phyloP scores from a whole-genome alignment of 2,329 filamentous ascomycete species.

The Fusarium zealandicum region DNA sequence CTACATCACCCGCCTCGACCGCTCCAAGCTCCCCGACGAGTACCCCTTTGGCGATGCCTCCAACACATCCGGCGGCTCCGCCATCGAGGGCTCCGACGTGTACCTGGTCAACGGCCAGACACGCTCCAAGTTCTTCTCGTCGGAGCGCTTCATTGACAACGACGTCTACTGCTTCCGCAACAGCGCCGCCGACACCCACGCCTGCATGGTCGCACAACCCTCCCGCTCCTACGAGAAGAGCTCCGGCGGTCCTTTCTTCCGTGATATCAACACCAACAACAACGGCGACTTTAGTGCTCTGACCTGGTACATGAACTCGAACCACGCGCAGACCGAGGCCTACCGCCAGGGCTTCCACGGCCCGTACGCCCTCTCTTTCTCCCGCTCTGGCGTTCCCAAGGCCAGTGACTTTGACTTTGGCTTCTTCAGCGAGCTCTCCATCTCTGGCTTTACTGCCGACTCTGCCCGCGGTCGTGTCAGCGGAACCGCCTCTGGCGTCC shows the following conservation, averaged over 20 bases:
- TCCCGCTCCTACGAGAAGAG: slow-evolving; percentile 61
- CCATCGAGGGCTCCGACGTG: slow-evolving; percentile 66
- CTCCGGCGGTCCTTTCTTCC: slow-evolving; percentile 71
- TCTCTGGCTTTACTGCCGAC: slow-evolving; percentile 65
- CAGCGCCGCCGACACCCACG: slow-evolving; percentile 56
- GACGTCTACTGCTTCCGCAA: slow-evolving; percentile 67
- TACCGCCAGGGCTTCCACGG: slow-evolving; percentile 70
- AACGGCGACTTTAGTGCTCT: slow-evolving; percentile 63
- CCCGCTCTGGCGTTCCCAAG: slow-evolving; percentile 62
- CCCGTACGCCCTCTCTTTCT: slow-evolving; percentile 69
- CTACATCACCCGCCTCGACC: slow-evolving; percentile 67
- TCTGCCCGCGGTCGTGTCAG: slow-evolving; percentile 65
- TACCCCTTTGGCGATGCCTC: slow-evolving; percentile 63
- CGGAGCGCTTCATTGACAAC: slow-evolving; percentile 74
- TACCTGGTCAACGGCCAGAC: slow-evolving; percentile 68
- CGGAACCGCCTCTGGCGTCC: slow-evolving; percentile 66
- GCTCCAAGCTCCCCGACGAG: slow-evolving; percentile 57
- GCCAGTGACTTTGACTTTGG: slow-evolving; percentile 58
- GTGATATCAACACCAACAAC: slow-evolving; percentile 72
- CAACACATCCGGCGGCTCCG: slow-evolving; percentile 57
- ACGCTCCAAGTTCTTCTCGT: slow-evolving; percentile 74
- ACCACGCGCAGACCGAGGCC: slow-evolving; percentile 67
- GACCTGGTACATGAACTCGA: slow-evolving; percentile 74
- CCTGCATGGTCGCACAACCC: slow-evolving; percentile 64
- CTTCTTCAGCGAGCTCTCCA: slow-evolving; percentile 65